Evolutionary conservation across 768 basidiomycete species (phyloP).

Genomic region (Dacryopinax primogenitus): DNA sequence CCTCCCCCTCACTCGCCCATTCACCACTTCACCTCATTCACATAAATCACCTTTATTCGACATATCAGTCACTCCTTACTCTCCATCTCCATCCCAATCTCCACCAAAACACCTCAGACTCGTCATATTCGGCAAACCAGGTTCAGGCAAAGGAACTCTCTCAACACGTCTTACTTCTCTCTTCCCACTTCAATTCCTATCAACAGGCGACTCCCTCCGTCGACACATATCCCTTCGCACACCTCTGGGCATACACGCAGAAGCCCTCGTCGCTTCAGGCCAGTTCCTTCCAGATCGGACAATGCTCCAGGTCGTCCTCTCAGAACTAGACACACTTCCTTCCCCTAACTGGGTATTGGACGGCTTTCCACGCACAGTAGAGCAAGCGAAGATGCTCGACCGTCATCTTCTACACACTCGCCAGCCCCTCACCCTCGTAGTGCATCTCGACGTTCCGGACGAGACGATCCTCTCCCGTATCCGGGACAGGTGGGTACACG

Average conservation of each 20-base stretch:
- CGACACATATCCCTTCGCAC: constrained; percentile 72
- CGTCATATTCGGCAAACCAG: constrained; percentile 65
- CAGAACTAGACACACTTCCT: constrained; percentile 49
- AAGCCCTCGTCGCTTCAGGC: constrained; percentile 66
- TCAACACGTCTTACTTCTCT: constrained; percentile 60
- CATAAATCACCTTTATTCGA: too few species aligned
- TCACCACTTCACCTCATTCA: constrained; percentile 80
- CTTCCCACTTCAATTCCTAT: constrained; percentile 64
- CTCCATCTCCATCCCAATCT: constrained; percentile 34
- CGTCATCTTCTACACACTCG: constrained; percentile 46
- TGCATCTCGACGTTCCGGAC: constrained; percentile 82
- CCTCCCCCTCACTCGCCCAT: constrained; percentile 84
- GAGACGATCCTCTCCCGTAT: constrained; percentile 73
- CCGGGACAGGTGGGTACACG: constrained; percentile 77
- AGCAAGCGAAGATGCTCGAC: constrained; percentile 72
- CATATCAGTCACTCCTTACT: constrained; percentile 45
- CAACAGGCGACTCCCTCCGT: constrained; percentile 73
- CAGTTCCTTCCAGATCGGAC: constrained; percentile 64
- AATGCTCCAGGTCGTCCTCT: constrained; percentile 63
- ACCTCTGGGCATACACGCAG: constrained; percentile 57
- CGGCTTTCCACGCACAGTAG: constrained; percentile 80
- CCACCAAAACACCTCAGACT: constrained; percentile 55
- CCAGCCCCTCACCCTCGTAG: constrained; percentile 56
- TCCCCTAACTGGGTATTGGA: constrained; percentile 69
- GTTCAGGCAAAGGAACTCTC: constrained; percentile 56